A percentile compares a stretch with the other conserved stretches of the same genome.
These are phyloP conservation scores for Telopea speciosissima DNA, from an alignment of 177 flowering plant species.

Conservation along the genomic window DNA sequence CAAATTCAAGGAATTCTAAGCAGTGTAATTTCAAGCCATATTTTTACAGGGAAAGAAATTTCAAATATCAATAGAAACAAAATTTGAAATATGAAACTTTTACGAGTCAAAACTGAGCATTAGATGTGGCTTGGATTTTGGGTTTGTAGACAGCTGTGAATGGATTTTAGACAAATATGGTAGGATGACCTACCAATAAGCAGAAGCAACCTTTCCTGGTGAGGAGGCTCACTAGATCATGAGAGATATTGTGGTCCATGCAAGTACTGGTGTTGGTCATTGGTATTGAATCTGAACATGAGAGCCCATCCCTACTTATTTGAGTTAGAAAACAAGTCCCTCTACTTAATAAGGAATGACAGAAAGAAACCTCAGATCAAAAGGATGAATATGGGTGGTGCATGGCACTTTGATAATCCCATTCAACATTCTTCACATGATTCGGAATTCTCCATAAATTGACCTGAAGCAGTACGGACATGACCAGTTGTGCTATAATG, in stretches of 20 bases:
- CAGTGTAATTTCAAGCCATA: no score
- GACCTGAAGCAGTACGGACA: slow-evolving; percentile 1
- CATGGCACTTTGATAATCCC: neutral
- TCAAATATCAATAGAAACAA: no score
- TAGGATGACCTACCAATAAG: neutral
- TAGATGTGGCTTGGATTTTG: neutral
- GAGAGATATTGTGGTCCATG: slow-evolving; percentile 7
- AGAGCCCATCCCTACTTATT: slow-evolving; percentile 6
- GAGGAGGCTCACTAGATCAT: slow-evolving; percentile 2
- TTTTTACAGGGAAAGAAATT: no score
- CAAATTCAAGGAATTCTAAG: no score
- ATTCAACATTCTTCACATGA: neutral
- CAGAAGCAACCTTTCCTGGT: neutral
- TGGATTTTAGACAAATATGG: neutral
- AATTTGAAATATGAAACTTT: neutral
- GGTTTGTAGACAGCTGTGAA: neutral
- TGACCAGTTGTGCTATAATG: neutral
- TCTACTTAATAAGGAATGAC: neutral
- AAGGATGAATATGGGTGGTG: neutral
- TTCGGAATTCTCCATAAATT: neutral
- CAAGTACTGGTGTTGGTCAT: slow-evolving; percentile 4
- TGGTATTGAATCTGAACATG: neutral
- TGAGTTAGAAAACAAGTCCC: neutral
- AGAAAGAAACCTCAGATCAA: neutral
- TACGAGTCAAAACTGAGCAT: neutral